Base-by-base conservation (phyloP, 2,329 filamentous ascomycete genomes). In the Rhynchosporium secalis region DNA sequence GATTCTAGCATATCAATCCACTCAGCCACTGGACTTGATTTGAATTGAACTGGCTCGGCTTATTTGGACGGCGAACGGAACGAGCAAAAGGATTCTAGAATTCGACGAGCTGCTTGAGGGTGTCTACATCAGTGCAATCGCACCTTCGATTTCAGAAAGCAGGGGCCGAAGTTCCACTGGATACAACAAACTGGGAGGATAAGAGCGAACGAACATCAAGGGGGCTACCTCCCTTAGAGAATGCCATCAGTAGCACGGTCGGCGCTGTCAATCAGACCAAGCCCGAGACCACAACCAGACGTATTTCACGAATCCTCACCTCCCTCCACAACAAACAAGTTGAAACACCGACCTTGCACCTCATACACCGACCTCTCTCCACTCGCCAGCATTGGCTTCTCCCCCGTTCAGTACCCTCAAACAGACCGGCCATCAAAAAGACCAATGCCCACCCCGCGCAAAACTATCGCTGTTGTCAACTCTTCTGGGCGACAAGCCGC, bases 401-500 rank as follows among this genome's bases (percentile, higher is more conserved):
- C 65, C 10, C 57, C 64, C 2, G 63, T 69, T n/a, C 61, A 66
- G n/a, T 20, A 52, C 41, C 40, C 58, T 55, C 56, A 63, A 66
- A 20, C 67, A 20, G 64, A 70, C 28, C 69, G 71, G n/a, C 71
- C 72, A 3, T 47, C 66, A 2, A 74, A 74, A 68, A 65, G 72
- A 66, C 67, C 71, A 62, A 72, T 74, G 72, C 70, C 69, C 46
- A 68, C 70, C 55, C 71, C 72, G 46, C 65, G 60, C 36, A 65
- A 70, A 52, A 95, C 90, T 60, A 92, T 96, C 72, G 94, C 93
- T 74, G 88, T 96, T 73, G 93, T 98, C 79, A 98, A 98, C 78
- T 92, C 92, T 74, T 94, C 92, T 75, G 95, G 95, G 73, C 90
- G 95, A 71, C 95, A 99, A 81, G 92, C 94, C 68, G 94, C 94